Base-by-base conservation (phyloP, 106 monocot genomes). In the Acorus calamus region DNA sequence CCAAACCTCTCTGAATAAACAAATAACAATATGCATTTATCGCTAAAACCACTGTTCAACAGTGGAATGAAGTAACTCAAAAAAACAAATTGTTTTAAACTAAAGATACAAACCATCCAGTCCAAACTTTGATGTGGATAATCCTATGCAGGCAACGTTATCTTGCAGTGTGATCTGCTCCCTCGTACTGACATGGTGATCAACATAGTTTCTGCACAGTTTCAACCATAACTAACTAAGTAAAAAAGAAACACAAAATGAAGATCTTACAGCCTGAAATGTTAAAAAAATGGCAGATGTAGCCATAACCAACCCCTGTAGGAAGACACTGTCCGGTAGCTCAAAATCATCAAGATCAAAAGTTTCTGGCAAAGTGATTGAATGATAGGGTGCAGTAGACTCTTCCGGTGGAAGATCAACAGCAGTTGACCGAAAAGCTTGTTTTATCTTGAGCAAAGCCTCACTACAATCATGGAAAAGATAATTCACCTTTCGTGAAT, bases 291-390 rank as follows among this genome's bases (percentile, higher is more conserved):
- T n/a, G 43, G 8, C 28, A 28, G 28, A 28, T 28, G 28, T 28
- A 76, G 5, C 10, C 11, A 71, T 14, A 76, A 77, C 90, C 59
- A 2, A 96, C 96, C 90, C 80, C 53, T 68, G 60, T 55, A 80
- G 80, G 52, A 78, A 71, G 48, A 77, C 81, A 69, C 74, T 74
- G 67, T 99, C 98, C 10, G 98, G 98, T 47, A 99, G 78, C 60
- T 86, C 98, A 75, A 99, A 99, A 78, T 99, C 92, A 78, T 99
- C 98, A 60, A 99, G 85, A 79, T 99, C 85, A 83, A 99, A 99
- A 56, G 92, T 99, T 71, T 99, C 98, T 56, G 98, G 98, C 42
- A 99, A 81, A 68, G 98, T 99, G 65, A 99, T 99, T 12, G 98
- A 99, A 80, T 99, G 88, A 73, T 92, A 99, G 4, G 98, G 98